phyloP scores from a whole-genome alignment of 345 rosid genomes.

The Sisymbrium irio region DNA sequence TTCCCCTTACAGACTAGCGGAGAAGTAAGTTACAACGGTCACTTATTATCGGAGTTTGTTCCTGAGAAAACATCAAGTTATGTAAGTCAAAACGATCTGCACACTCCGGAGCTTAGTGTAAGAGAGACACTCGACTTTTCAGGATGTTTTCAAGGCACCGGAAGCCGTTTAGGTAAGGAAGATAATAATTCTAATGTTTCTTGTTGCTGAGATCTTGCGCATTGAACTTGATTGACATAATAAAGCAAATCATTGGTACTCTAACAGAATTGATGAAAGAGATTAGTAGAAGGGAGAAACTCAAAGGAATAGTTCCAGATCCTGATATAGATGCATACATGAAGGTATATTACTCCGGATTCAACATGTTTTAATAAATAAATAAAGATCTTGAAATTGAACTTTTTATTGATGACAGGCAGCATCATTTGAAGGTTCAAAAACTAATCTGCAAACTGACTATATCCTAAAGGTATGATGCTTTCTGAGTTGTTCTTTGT shows the following conservation, averaged over 20 bases:
- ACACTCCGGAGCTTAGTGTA: conserved; percentile 69
- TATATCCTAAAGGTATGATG: conserved; percentile 40
- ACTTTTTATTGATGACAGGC: conserved; percentile 31
- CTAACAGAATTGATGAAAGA: conserved; percentile 22
- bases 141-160: conserved; percentile 67
- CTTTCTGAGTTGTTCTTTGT: background rate
- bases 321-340: conserved; percentile 35
- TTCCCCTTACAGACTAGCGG: conserved; percentile 18
- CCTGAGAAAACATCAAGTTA: conserved; percentile 36
- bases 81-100: conserved; percentile 71
- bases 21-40: conserved; percentile 55
- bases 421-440: conserved; percentile 29
- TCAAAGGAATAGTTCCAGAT: conserved; percentile 25
- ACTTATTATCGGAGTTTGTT: conserved; percentile 41
- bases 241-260: background rate
- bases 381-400: background rate
- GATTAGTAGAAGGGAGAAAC: conserved; percentile 31
- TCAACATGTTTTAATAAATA: too few relatives aligned
- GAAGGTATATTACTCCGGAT: conserved; percentile 9
- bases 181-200: background rate
- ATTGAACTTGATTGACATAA: background rate
- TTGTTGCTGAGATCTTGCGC: background rate
- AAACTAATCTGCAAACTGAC: conserved; percentile 43
- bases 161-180: conserved; percentile 25
- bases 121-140: conserved; percentile 79